Evolutionary conservation across 23 red algal species (phyloP).

Genomic region (Gracilariopsis chorda): DNA sequence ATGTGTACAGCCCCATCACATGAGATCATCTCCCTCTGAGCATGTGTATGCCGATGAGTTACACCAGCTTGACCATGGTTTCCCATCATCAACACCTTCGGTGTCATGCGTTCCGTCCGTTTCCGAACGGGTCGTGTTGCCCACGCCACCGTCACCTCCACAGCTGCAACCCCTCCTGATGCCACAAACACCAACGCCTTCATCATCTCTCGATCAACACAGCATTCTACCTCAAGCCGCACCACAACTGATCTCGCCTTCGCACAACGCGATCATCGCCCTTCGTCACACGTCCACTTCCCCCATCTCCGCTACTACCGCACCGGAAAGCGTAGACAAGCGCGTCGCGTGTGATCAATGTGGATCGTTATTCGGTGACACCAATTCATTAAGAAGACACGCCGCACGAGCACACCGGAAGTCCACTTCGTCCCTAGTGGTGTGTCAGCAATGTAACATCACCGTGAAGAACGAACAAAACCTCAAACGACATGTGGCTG

Average conservation of each 20-base stretch:
- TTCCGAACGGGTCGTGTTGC: neutral
- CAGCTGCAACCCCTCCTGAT: neutral
- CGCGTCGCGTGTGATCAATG: slow-evolving; percentile 13
- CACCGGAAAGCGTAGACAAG: neutral
- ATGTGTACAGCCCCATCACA: no score
- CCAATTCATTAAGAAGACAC: slow-evolving; percentile 6
- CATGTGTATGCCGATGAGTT: no score
- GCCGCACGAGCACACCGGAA: slow-evolving; percentile 14
- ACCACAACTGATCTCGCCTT: no score
- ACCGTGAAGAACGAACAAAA: slow-evolving; percentile 45
- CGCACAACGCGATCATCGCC: no score
- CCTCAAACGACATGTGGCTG: slow-evolving; percentile 39
- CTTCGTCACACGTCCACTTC: no score
- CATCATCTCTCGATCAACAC: neutral
- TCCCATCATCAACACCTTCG: no score
- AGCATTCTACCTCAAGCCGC: neutral
- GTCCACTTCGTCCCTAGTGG: neutral
- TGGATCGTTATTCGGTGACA: slow-evolving; percentile 36
- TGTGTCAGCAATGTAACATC: slow-evolving; percentile 16
- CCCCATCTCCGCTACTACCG: neutral
- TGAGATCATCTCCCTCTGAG: no score
- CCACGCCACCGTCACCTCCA: neutral
- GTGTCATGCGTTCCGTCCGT: neutral
- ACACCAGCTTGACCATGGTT: no score
- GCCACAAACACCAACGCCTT: neutral